Percentiles rank a stretch among this genome's conserved stretches.
These are phyloP conservation scores for Raffaelea arxii DNA, from an alignment of 2,329 filamentous ascomycete genomes.

Conservation along the genomic window DNA sequence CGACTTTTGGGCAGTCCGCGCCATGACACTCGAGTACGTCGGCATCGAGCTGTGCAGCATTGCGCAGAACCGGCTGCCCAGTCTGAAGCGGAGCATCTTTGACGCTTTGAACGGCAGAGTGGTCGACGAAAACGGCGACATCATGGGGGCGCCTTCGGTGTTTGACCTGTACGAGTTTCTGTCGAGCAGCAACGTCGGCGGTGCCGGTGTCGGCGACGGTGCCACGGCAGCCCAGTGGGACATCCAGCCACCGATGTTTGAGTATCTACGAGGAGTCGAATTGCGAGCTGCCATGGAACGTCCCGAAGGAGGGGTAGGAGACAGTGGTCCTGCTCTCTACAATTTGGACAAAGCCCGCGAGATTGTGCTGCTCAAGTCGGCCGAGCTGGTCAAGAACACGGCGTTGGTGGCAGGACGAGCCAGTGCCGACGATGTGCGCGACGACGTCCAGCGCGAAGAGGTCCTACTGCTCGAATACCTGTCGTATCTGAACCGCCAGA, in stretches of 20 bases:
- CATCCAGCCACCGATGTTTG: slow-evolving; percentile 40
- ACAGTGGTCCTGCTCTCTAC: slow-evolving; percentile 40
- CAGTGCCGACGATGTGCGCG: slow-evolving; percentile 29
- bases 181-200: slow-evolving; percentile 36
- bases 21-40: slow-evolving; percentile 74
- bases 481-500: slow-evolving; percentile 52
- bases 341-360: slow-evolving; percentile 64
- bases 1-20: slow-evolving; percentile 69
- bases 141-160: slow-evolving; percentile 60
- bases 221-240: slow-evolving; percentile 42
- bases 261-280: slow-evolving; percentile 57
- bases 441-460: slow-evolving; percentile 47
- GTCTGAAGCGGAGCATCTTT: slow-evolving; percentile 58
- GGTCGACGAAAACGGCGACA: slow-evolving; percentile 54
- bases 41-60: slow-evolving; percentile 75
- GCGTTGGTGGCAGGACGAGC: neutral
- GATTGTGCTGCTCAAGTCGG: slow-evolving; percentile 60
- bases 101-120: slow-evolving; percentile 72
- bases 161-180: slow-evolving; percentile 94
- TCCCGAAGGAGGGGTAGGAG: slow-evolving; percentile 31
- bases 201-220: too few species aligned
- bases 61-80: slow-evolving; percentile 60
- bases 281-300: slow-evolving; percentile 54
- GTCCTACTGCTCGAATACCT: slow-evolving; percentile 51
- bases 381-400: slow-evolving; percentile 30